Evolutionary conservation across 2,329 filamentous ascomycete species (phyloP), one percentile per base, ranked within the genome.

Genomic region (Fusarium continuum): DNA sequence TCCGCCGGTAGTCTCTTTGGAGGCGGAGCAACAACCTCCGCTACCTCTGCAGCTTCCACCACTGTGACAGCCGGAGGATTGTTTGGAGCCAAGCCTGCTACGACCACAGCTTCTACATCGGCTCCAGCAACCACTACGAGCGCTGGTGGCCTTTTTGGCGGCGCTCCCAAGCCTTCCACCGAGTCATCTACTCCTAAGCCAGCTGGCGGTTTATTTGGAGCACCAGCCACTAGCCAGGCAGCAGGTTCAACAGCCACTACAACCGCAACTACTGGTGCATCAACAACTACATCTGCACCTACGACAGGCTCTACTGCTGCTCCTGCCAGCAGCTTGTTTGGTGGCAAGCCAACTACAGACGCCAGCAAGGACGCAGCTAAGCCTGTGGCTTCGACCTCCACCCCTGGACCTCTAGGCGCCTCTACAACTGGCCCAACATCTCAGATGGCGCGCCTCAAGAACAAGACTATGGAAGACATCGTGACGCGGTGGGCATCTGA

Each of bases 381-480:
- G 63, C 62, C 72, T 16, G 56, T 67, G 20, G 51, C 72, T 14
- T 70, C 74, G 36, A 74, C 57, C 31, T 68, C 71, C 17, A 71
- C 73, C 10, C 65, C 77, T 20, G 81, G 74, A 39, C 65, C 73
- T 23, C 78, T 94, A 43, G 88, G 87, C 16, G 87, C 88, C 23
- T 96, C 93, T 2, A 96, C 91, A 4, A 83, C 87, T 28, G 93
- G 93, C 0, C 92, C 93, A 2, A 82, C 89, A 4, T 94, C 95
- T 14, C 89, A 93, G 54, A 88, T 96, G 71, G 95, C 94, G 5
- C 90, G 95, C 23, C 83, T 99, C 31, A 97, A 97, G 82, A 97
- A 97, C 78, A 98, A 97, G 80, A 97, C 94, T 1, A 97, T 99
- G 91, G 95, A 99, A 73, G 95, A 99, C 75, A 97, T 99, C 64